These are phyloP conservation scores for Dalbergia cultrata DNA, from an alignment of 306 rosid species.

Conservation along the genomic window DNA sequence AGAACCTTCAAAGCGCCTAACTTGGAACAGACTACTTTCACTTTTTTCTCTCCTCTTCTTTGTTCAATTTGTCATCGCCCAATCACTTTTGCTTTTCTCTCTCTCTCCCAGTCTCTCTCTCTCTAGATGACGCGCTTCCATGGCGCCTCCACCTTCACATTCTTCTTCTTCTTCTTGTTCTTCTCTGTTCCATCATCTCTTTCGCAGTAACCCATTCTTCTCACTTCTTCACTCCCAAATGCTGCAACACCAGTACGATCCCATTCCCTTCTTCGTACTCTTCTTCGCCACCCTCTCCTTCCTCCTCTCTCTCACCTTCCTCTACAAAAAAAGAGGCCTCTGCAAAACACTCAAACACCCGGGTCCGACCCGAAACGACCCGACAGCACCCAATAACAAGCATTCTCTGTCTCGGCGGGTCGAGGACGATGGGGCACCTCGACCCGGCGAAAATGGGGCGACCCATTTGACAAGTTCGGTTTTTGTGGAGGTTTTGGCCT, in stretches of 20 bases:
- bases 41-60: not conserved
- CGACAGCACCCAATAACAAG: not conserved
- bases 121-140: conserved; percentile 53
- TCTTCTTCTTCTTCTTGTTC: conserved; percentile 6
- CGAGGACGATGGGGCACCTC: not conserved
- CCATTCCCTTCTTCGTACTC: conserved; percentile 51
- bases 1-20: conserved; percentile 43
- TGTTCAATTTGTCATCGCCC: not conserved
- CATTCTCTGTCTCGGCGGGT: conserved; percentile 39
- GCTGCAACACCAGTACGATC: conserved; percentile 20
- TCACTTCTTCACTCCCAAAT: conserved; percentile 31
- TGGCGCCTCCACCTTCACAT: conserved; percentile 56
- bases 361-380: conserved; percentile 46
- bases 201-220: conserved; percentile 43
- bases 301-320: conserved; percentile 47
- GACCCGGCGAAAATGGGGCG: conserved; percentile 41
- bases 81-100: not conserved
- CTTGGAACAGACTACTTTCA: conserved; percentile 11
- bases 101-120: not conserved
- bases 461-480: conserved; percentile 56
- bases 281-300: conserved; percentile 34
- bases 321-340: conserved; percentile 45
- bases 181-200: conserved; percentile 28
- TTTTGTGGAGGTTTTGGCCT: conserved; percentile 56
- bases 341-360: conserved; percentile 42